A percentile compares a stretch with the other conserved stretches of the same genome.
Conservation (phyloP, 208 protist species). For the Herpetomonas tarakana region DNA sequence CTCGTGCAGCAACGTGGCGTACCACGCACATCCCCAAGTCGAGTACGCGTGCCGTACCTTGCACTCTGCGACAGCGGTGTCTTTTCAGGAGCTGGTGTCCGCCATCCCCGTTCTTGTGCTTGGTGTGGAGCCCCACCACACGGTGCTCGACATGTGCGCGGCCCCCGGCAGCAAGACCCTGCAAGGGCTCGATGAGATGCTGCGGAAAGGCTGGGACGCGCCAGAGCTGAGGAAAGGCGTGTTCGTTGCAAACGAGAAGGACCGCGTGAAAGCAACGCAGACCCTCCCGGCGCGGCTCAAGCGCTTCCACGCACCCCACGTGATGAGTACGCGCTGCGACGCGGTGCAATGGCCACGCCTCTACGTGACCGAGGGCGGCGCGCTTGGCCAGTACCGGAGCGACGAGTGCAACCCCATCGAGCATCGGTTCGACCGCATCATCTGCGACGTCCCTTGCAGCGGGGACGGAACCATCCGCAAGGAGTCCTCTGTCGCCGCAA, state of each 20-base stretch:
- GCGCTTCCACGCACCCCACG: slow-evolving; percentile 85
- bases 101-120: slow-evolving; percentile 77
- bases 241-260: slow-evolving; percentile 87
- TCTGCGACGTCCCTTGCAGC: slow-evolving; percentile 96
- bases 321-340: slow-evolving; percentile 83
- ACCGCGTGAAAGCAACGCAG: slow-evolving; percentile 92
- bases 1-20: slow-evolving; percentile 71
- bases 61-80: slow-evolving; percentile 78
- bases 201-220: slow-evolving; percentile 37
- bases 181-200: slow-evolving; percentile 83
- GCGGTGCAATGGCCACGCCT: slow-evolving; percentile 84
- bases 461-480: slow-evolving; percentile 96
- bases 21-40: slow-evolving; percentile 58
- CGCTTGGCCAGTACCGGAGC: slow-evolving; percentile 15
- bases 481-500: slow-evolving; percentile 68
- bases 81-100: slow-evolving; percentile 90
- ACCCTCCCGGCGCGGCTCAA: slow-evolving; percentile 88
- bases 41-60: slow-evolving; percentile 84
- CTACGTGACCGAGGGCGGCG: slow-evolving; percentile 14
- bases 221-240: slow-evolving; percentile 44
- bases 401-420: slow-evolving; percentile 14
- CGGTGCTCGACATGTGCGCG: slow-evolving; percentile 88
- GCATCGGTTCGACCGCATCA: slow-evolving; percentile 85
- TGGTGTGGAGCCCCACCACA: slow-evolving; percentile 70
- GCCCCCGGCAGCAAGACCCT: slow-evolving; percentile 92